A percentile compares a stretch with the other conserved stretches of the same genome.
These are phyloP conservation scores for Pseudoturritis turrita DNA, from an alignment of 345 rosid genomes.

Conservation along the genomic window DNA sequence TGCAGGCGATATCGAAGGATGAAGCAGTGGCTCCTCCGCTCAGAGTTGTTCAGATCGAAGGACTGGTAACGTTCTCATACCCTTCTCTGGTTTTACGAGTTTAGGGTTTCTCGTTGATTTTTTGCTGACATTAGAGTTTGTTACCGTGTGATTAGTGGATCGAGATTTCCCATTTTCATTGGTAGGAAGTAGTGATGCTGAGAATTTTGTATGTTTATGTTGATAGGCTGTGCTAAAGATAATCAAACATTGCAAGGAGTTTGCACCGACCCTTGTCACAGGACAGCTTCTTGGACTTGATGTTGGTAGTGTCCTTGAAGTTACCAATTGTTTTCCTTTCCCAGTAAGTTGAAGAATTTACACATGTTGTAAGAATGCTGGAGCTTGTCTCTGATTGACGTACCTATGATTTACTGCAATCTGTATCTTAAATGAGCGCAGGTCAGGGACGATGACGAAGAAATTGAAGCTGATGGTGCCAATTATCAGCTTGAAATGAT, in stretches of 20 bases:
- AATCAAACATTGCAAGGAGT: constrained; percentile 96
- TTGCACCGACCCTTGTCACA: constrained; percentile 89
- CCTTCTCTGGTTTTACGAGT: neutral
- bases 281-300: constrained; percentile 99
- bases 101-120: neutral
- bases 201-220: neutral
- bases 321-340: constrained; percentile 98
- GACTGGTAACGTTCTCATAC: constrained; percentile 47
- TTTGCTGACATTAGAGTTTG: neutral
- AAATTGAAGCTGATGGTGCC: constrained; percentile 98
- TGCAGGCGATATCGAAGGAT: constrained; percentile 81
- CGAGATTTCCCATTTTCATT: too few species aligned
- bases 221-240: constrained; percentile 82
- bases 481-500: constrained; percentile 99
- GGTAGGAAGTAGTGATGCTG: neutral
- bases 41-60: constrained; percentile 97
- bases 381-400: neutral
- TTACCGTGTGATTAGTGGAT: neutral
- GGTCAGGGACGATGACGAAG: constrained; percentile 93
- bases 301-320: constrained; percentile 98
- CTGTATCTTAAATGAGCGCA: constrained; percentile 18
- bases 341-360: constrained; percentile 46
- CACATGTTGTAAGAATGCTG: neutral
- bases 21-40: constrained; percentile 84
- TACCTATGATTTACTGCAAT: neutral